phyloP scores from a whole-genome alignment of 805 yeast genomes.

The Torulaspora gathmanii region DNA sequence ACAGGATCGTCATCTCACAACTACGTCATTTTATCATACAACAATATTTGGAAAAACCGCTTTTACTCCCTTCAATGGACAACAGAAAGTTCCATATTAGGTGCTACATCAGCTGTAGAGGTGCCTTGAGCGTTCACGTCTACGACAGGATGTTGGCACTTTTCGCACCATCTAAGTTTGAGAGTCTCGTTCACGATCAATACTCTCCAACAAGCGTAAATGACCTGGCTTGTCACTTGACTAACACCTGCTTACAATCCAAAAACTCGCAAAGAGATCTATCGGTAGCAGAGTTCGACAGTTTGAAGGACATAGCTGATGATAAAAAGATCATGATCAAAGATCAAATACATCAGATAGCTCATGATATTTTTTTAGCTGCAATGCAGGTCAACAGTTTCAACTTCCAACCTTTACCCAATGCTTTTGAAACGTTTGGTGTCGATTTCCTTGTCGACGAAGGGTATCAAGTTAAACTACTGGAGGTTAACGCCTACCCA shows the following conservation, averaged over 20 bases:
- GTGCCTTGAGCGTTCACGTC: slow-evolving; percentile 73
- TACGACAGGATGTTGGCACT: slow-evolving; percentile 75
- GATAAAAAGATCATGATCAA: slow-evolving; percentile 42
- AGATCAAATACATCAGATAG: slow-evolving; percentile 53
- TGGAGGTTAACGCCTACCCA: slow-evolving; percentile 92
- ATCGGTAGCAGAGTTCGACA: slow-evolving; percentile 62
- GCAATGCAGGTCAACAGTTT: slow-evolving; percentile 76
- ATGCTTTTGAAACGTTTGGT: slow-evolving; percentile 85
- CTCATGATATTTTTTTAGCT: slow-evolving; percentile 71
- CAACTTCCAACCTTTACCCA: slow-evolving; percentile 75
- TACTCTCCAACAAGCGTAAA: slow-evolving; percentile 34
- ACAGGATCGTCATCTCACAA: slow-evolving; percentile 79
- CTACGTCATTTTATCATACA: slow-evolving; percentile 88
- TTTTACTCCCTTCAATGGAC: slow-evolving; percentile 55
- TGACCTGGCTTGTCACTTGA: slow-evolving; percentile 70
- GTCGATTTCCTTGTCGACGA: slow-evolving; percentile 76
- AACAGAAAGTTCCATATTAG: slow-evolving; percentile 84
- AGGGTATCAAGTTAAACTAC: slow-evolving; percentile 49
- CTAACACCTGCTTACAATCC: slow-evolving; percentile 88
- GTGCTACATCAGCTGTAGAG: slow-evolving; percentile 71
- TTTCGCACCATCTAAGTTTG: slow-evolving; percentile 60
- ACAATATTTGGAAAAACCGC: slow-evolving; percentile 65
- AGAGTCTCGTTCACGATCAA: slow-evolving; percentile 32
- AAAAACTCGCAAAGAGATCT: slow-evolving; percentile 38
- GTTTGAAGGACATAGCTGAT: slow-evolving; percentile 42